phyloP scores from a whole-genome alignment of 1,284 basidiomycete genomes.

The Trametes sp. region DNA sequence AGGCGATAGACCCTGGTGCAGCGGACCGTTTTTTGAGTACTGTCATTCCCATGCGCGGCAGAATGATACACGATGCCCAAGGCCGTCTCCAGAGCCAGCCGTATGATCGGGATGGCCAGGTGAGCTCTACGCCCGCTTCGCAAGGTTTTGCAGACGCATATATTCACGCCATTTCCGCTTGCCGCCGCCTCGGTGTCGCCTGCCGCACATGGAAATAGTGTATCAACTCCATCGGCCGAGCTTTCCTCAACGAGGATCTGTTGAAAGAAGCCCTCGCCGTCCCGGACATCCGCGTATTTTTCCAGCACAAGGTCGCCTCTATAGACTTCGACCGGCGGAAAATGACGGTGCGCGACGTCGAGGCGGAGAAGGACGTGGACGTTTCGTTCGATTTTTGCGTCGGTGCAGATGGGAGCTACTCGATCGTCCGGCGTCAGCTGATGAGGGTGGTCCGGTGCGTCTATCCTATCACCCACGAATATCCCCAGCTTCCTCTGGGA shows the following conservation, averaged over 20 bases:
- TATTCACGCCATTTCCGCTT: constrained; percentile 31
- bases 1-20: constrained; percentile 79
- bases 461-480: constrained; percentile 32
- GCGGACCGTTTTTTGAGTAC: constrained; percentile 80
- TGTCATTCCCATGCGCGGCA: constrained; percentile 92
- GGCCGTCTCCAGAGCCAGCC: constrained; percentile 81
- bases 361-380: constrained; percentile 52
- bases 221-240: constrained; percentile 94
- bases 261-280: constrained; percentile 72
- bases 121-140: constrained; percentile 46
- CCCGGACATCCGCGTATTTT: constrained; percentile 74
- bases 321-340: constrained; percentile 77
- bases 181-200: constrained; percentile 32
- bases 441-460: constrained; percentile 87
- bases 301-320: constrained; percentile 80
- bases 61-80: constrained; percentile 90
- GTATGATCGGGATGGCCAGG: constrained; percentile 90
- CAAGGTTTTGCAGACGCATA: constrained; percentile 19
- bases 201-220: constrained; percentile 56
- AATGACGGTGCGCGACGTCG: constrained; percentile 56
- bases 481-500: constrained; percentile 24
- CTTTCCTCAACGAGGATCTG: constrained; percentile 87
- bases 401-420: constrained; percentile 91
- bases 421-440: constrained; percentile 85
- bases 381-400: constrained; percentile 83